Percentiles rank a stretch among this genome's conserved stretches.
phyloP scores from a whole-genome alignment of 1,139 yeast genomes.

The Kodamaea sp. region DNA sequence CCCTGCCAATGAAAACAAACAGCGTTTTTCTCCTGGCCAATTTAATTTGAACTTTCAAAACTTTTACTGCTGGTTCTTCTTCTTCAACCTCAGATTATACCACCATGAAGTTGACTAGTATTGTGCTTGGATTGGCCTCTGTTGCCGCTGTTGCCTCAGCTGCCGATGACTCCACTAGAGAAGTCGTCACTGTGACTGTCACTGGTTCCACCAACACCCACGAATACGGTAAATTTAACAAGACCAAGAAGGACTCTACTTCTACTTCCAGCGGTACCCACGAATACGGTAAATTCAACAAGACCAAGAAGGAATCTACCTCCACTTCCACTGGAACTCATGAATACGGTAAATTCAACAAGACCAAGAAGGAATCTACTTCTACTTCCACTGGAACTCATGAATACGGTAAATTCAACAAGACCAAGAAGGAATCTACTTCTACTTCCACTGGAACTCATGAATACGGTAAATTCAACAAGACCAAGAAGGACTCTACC shows the following conservation, averaged over 20 bases:
- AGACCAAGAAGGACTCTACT: constrained; percentile 39
- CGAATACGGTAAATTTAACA: constrained; percentile 52
- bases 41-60: background rate
- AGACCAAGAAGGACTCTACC: constrained; percentile 25
- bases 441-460: constrained; percentile 42
- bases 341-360: constrained; percentile 50
- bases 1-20: constrained; percentile 13
- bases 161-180: constrained; percentile 28
- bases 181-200: constrained; percentile 28
- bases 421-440: constrained; percentile 29
- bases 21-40: constrained; percentile 1
- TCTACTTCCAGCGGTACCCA: constrained; percentile 39
- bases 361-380: constrained; percentile 38
- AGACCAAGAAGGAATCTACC: constrained; percentile 32
- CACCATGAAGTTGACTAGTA: constrained; percentile 25
- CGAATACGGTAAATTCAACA: constrained; percentile 41
- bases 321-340: constrained; percentile 42
- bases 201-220: constrained; percentile 36
- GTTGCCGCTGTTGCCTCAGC: constrained; percentile 23
- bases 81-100: constrained; percentile 1
- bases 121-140: constrained; percentile 22
- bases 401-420: constrained; percentile 50
- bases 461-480: constrained; percentile 43
- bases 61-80: constrained; percentile 4
- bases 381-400: constrained; percentile 43